These are phyloP conservation scores for Dactylellina drechsleri DNA, from an alignment of 2,329 filamentous ascomycete species.

Conservation along the genomic window DNA sequence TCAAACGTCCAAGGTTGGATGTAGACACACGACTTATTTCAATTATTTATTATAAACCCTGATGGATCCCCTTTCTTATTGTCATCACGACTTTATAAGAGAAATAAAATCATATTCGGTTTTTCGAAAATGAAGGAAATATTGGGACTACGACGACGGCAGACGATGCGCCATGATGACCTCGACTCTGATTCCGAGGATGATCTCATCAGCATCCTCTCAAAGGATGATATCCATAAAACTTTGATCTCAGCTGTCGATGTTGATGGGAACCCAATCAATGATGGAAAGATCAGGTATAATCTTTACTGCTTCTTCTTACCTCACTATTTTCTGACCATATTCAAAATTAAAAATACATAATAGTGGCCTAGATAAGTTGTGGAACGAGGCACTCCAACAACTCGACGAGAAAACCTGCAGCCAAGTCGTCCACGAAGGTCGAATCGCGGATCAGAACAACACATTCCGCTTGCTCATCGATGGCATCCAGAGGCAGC, in stretches of 20 bases:
- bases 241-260: slow-evolving; percentile 24
- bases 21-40: too few relatives aligned
- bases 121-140: neutral
- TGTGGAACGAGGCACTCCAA: slow-evolving; percentile 23
- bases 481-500: slow-evolving; percentile 35
- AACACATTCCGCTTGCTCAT: slow-evolving; percentile 43
- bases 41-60: too few relatives aligned
- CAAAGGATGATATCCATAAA: slow-evolving; percentile 17
- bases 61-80: too few relatives aligned
- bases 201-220: slow-evolving; percentile 20
- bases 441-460: slow-evolving; percentile 27
- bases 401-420: slow-evolving; percentile 30
- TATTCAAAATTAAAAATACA: neutral
- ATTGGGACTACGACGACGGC: slow-evolving; percentile 19
- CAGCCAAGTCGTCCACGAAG: slow-evolving; percentile 22
- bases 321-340: neutral
- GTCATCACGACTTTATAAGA: too few relatives aligned
- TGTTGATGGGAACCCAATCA: slow-evolving; percentile 19
- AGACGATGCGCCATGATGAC: slow-evolving; percentile 17
- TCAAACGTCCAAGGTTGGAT: too few relatives aligned
- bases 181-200: slow-evolving; percentile 35
- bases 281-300: slow-evolving; percentile 27
- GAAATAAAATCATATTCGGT: too few relatives aligned
- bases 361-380: slow-evolving; percentile 25
- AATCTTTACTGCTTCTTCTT: slow-evolving; percentile 1